A percentile compares a stretch with the other conserved stretches of the same genome.
Evolutionary conservation across 2,329 filamentous ascomycete genomes (phyloP).

Genomic region (Penicillium concentricum): DNA sequence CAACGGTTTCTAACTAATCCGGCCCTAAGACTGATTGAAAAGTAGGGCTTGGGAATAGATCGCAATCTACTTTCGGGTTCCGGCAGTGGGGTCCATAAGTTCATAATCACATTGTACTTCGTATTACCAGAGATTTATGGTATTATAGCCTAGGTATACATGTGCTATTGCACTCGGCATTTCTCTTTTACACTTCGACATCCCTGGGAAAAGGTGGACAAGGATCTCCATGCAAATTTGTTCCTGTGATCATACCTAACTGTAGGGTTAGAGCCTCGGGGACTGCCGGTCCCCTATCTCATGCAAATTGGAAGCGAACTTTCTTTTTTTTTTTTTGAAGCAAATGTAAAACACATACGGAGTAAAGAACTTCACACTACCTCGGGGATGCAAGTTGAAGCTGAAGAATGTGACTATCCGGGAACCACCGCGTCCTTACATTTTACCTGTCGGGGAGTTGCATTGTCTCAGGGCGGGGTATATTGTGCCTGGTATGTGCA

Average conservation of each 20-base stretch:
- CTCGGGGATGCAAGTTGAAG: slow-evolving; percentile 6
- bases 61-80: slow-evolving; percentile 3
- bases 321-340: too few species aligned
- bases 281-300: slow-evolving; percentile 3
- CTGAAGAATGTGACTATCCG: slow-evolving; percentile 9
- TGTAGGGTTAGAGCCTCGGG: slow-evolving; percentile 5
- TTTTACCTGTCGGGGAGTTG: slow-evolving; percentile 1
- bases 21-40: background rate
- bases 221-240: slow-evolving; percentile 2
- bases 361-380: background rate
- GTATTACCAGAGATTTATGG: background rate
- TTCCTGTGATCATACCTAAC: background rate
- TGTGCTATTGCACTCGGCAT: background rate
- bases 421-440: slow-evolving; percentile 5
- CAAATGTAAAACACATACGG: background rate
- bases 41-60: slow-evolving; percentile 7
- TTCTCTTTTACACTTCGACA: background rate
- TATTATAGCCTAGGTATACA: slow-evolving; percentile 1
- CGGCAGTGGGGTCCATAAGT: slow-evolving; percentile 6
- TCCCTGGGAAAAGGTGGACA: background rate
- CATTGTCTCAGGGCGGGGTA: slow-evolving; percentile 8
- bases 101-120: slow-evolving; percentile 7
- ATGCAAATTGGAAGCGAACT: background rate
- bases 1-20: slow-evolving; percentile 11
- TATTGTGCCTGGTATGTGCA: slow-evolving; percentile 6